Percentiles rank a stretch among this genome's conserved stretches.
Evolutionary conservation across 2,329 filamentous ascomycete genomes (phyloP).

Genomic region (Madurella fahalii): DNA sequence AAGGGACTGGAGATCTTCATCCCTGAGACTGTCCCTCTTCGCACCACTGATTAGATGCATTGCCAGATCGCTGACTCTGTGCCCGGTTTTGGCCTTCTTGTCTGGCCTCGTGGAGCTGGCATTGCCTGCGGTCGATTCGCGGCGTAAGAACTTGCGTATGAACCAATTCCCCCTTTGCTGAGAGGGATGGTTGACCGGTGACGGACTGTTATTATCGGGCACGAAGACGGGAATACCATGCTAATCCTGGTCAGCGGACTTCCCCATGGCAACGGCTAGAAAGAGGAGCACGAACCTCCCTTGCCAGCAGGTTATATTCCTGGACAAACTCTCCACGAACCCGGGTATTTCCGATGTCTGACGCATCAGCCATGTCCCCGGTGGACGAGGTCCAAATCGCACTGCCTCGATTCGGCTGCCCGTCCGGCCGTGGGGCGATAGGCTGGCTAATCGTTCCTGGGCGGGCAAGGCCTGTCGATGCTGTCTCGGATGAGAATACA

Average conservation of each 20-base stretch:
- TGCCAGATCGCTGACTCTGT: constrained; percentile 55
- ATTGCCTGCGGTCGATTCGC: constrained; percentile 27
- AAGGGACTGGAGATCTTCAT: constrained; percentile 53
- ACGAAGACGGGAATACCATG: constrained; percentile 46
- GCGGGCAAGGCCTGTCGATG: constrained; percentile 6
- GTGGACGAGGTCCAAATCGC: constrained; percentile 57
- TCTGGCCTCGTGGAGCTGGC: constrained; percentile 26
- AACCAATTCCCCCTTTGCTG: constrained; percentile 30
- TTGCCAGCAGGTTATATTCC: constrained; percentile 59
- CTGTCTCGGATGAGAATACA: constrained; percentile 3
- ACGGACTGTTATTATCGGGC: constrained; percentile 33
- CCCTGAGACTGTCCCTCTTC: constrained; percentile 45
- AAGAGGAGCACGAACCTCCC: constrained; percentile 42
- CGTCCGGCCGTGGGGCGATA: constrained; percentile 17
- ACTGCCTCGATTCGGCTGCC: constrained; percentile 36
- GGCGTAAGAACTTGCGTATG: constrained; percentile 31
- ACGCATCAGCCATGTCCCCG: constrained; percentile 44
- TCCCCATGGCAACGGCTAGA: background rate
- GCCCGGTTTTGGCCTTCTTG: constrained; percentile 39
- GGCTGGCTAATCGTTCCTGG: constrained; percentile 19
- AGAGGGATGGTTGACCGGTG: constrained; percentile 9
- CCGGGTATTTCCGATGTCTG: constrained; percentile 47
- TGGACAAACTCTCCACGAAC: constrained; percentile 47
- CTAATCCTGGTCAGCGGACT: constrained; percentile 31
- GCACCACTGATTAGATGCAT: constrained; percentile 40